Evolutionary conservation across 2,329 filamentous ascomycete species (phyloP).

Genomic region (Penicillium italicum): DNA sequence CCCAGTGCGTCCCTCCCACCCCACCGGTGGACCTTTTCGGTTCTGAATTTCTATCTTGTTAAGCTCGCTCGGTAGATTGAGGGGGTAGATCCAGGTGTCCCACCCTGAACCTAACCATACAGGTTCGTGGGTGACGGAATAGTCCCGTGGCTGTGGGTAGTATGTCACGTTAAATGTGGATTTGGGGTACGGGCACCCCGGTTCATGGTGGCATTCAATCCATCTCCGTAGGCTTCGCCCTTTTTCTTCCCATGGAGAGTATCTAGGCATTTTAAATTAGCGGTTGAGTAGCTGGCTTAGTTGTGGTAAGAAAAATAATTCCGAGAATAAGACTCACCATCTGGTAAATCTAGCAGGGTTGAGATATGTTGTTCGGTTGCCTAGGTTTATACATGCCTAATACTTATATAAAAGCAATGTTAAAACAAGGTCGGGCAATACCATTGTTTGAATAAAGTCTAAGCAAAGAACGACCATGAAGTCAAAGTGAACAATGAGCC

Average conservation of each 20-base stretch:
- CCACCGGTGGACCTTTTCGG: neutral
- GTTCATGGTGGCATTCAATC: neutral
- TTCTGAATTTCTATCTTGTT: neutral
- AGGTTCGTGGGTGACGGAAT: neutral
- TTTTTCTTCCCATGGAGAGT: neutral
- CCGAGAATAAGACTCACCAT: neutral
- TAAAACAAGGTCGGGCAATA: neutral
- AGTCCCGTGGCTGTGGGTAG: neutral
- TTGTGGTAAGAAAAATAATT: too few relatives aligned
- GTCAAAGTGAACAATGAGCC: neutral
- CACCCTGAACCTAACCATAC: neutral
- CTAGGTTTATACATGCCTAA: neutral
- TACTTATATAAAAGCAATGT: neutral
- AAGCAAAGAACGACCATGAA: neutral
- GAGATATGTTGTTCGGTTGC: neutral
- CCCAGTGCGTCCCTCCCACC: constrained; percentile 5
- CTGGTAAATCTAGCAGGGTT: too few relatives aligned
- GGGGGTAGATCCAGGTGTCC: neutral
- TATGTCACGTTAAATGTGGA: neutral
- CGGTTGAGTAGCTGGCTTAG: neutral
- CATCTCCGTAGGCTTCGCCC: neutral
- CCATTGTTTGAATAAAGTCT: neutral
- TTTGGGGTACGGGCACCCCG: neutral
- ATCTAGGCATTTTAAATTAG: neutral
- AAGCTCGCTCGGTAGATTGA: neutral